These are phyloP conservation scores for Oxyria digyna DNA, from an alignment of 148 eudicot genomes.

Conservation along the genomic window DNA sequence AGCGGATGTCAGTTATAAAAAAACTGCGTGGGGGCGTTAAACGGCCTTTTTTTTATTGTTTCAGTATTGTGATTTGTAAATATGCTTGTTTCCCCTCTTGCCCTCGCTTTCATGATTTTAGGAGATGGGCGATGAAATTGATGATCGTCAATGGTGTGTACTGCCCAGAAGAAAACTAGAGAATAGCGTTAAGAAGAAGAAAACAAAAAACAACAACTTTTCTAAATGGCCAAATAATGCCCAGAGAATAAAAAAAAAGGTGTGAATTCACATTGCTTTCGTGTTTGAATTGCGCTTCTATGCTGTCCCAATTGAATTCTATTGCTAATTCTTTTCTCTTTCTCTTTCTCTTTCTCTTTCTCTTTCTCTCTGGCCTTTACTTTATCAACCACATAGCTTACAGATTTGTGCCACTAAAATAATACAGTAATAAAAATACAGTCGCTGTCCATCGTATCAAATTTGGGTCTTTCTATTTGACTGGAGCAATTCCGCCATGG, in stretches of 20 bases:
- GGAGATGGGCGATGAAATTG: background rate
- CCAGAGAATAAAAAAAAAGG: background rate
- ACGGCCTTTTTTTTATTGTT: no score
- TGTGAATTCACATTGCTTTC: background rate
- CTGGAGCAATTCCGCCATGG: background rate
- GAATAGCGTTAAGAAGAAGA: background rate
- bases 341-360: background rate
- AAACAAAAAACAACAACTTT: background rate
- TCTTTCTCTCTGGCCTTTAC: background rate
- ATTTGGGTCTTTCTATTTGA: background rate
- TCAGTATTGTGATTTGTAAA: no score
- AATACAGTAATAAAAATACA: background rate
- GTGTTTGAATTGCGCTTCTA: background rate
- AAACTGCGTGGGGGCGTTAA: no score
- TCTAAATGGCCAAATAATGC: background rate
- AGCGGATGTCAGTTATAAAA: no score
- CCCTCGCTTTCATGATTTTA: no score
- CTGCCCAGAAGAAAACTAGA: background rate
- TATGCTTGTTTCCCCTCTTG: no score
- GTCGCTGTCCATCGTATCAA: background rate
- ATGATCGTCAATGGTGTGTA: background rate
- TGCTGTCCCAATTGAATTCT: slow-evolving; percentile 3
- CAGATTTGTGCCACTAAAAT: background rate
- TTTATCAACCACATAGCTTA: background rate
- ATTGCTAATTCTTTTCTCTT: background rate